Evolutionary conservation across 2,329 filamentous ascomycete genomes (phyloP).

Genomic region (Aspergillus ochraceus): DNA sequence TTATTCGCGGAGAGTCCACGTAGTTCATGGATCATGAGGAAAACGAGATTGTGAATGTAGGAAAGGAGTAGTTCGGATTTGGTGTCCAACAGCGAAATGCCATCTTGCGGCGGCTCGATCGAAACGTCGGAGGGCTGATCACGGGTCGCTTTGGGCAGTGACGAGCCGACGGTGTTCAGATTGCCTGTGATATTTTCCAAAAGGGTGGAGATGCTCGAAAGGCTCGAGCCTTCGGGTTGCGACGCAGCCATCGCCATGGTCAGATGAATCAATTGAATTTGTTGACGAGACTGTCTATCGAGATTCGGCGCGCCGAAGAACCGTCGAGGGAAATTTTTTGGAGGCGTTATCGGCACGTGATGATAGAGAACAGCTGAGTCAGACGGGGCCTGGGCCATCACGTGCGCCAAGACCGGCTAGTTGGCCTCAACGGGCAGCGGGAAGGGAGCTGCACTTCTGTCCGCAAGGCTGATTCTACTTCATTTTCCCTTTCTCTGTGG

Average conservation of each 20-base stretch:
- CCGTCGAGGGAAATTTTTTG: conserved; percentile 23
- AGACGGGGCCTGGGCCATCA: conserved; percentile 4
- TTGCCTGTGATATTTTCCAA: conserved; percentile 37
- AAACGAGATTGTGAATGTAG: conserved; percentile 92
- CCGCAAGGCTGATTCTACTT: not conserved
- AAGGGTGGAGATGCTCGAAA: conserved; percentile 28
- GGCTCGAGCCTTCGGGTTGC: conserved; percentile 20
- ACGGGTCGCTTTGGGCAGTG: conserved; percentile 33
- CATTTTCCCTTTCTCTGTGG: not conserved
- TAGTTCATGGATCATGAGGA: conserved; percentile 79
- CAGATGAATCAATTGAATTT: not conserved
- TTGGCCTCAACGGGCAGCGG: conserved; percentile 14
- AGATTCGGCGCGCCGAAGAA: not conserved
- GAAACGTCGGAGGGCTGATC: conserved; percentile 60
- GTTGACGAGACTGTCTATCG: not conserved
- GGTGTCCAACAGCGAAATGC: conserved; percentile 89
- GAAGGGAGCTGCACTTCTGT: not conserved
- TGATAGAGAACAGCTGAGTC: conserved; percentile 6
- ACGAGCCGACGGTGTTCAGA: conserved; percentile 34
- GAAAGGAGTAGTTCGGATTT: conserved; percentile 98
- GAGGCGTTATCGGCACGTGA: conserved; percentile 27
- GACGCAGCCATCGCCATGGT: conserved; percentile 28
- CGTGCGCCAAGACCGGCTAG: conserved; percentile 18
- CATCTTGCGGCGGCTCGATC: conserved; percentile 74
- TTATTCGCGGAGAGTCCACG: conserved; percentile 53